A percentile compares a stretch with the other conserved stretches of the same genome.
Evolutionary conservation across 2,329 filamentous ascomycete genomes (phyloP).

Genomic region (Rutstroemia sp.): DNA sequence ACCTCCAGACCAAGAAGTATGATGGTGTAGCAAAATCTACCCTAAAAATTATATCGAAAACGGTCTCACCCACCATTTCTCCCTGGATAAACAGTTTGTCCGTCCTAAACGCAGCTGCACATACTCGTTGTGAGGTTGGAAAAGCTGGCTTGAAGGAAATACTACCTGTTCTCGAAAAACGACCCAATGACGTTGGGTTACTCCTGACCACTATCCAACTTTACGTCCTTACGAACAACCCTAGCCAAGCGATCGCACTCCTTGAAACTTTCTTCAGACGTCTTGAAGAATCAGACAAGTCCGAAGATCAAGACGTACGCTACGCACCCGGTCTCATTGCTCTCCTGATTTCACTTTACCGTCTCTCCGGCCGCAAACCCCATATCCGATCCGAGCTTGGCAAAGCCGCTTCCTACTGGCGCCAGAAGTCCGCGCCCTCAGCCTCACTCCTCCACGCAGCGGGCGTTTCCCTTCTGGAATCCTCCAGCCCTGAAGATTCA

Average conservation of each 20-base stretch:
- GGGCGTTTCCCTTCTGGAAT: conserved; percentile 74
- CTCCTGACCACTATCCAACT: conserved; percentile 75
- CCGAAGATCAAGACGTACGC: conserved; percentile 59
- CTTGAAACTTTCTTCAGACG: conserved; percentile 68
- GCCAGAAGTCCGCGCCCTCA: conserved; percentile 49
- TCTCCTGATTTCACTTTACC: conserved; percentile 71
- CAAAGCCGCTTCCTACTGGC: conserved; percentile 78
- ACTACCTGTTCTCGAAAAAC: conserved; percentile 60
- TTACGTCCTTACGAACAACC: conserved; percentile 65
- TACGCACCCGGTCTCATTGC: conserved; percentile 82
- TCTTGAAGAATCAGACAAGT: conserved; percentile 54
- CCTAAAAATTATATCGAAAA: conserved; percentile 35
- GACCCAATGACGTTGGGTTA: conserved; percentile 74
- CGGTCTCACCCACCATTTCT: conserved; percentile 41
- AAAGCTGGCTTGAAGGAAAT: conserved; percentile 65
- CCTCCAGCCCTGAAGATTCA: conserved; percentile 60
- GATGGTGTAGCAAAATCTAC: conserved; percentile 49
- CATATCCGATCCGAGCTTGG: conserved; percentile 67
- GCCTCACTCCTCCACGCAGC: conserved; percentile 71
- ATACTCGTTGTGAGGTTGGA: conserved; percentile 54
- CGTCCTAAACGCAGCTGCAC: conserved; percentile 67
- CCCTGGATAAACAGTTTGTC: conserved; percentile 47
- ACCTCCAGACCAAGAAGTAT: conserved; percentile 61
- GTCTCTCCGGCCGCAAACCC: conserved; percentile 62
- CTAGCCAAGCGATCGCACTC: conserved; percentile 64